These are phyloP conservation scores for Trichoderma atrobrunneum DNA, from an alignment of 2,329 filamentous ascomycete genomes.

Conservation along the genomic window DNA sequence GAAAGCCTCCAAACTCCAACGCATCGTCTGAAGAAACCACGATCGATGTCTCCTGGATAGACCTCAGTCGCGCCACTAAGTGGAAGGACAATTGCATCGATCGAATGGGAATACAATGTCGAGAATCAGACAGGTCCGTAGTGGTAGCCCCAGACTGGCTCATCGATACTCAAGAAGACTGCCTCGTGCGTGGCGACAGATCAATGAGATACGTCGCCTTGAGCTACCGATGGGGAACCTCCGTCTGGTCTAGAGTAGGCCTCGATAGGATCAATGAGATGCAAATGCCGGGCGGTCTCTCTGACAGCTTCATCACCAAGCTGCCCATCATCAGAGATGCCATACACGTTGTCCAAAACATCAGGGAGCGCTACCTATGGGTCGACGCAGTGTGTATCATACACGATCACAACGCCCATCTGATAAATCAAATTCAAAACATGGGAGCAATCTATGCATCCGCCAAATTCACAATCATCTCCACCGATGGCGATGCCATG, in stretches of 20 bases:
- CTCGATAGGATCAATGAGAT: not conserved
- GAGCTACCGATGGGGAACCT: not conserved
- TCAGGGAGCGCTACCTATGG: not conserved
- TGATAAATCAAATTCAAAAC: not conserved
- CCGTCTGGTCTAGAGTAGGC: not conserved
- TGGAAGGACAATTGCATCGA: not conserved
- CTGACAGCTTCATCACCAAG: not conserved
- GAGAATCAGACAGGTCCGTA: not conserved
- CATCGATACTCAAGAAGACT: not conserved
- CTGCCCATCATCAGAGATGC: not conserved
- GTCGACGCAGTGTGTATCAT: not conserved
- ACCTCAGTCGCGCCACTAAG: not conserved
- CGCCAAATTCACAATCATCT: not conserved
- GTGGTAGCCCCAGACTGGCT: not conserved
- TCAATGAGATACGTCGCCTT: not conserved
- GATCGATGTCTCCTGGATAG: not conserved
- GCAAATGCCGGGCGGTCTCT: not conserved
- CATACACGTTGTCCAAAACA: not conserved
- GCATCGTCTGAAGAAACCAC: not conserved
- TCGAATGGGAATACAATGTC: not conserved
- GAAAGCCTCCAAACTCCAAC: not conserved
- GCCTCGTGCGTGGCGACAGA: not conserved
- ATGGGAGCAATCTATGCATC: not conserved
- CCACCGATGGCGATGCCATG: not conserved
- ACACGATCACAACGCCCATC: not conserved